Evolutionary conservation across 768 basidiomycete species (phyloP), one percentile per base, ranked within the genome.

Genomic region (Lactarius deliciosus): DNA sequence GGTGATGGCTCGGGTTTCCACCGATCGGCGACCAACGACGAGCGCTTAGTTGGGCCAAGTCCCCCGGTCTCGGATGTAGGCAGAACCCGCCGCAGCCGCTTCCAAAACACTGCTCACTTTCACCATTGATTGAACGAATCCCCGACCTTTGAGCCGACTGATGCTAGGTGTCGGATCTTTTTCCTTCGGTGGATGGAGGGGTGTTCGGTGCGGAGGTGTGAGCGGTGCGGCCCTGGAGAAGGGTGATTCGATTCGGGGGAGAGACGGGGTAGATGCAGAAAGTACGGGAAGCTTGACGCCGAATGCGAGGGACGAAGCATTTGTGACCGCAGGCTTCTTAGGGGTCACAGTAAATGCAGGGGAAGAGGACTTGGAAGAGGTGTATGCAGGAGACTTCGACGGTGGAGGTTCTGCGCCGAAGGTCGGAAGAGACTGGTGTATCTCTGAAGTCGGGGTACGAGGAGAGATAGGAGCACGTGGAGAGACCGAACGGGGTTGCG

Each of bases 91-190:
- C 11, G 76, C 36, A 1, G 72, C 71, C 11, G 68, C 64, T 66
- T 85, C 82, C 5, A 87, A 75, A 68, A 83, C 79, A 20, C 82
- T 79, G 71, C 85, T 91, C 57, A 82, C 87, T 75, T 89, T 87
- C 40, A 94, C 88, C 79, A 92, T 86, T 68, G 83, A 91, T 75
- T 91, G 88, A 2, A 94, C 92, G 73, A 94, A 93, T 5, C 92
- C 92, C 47, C 92, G 86, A 22, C 92, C 92, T 72, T 93, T 87
- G 20, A 94, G 77, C 66, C 91, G 80, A 68, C 90, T 93, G 38
- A 94, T 84, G 74, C 90, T 92, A 0, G 92, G 92, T 2, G 91
- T 91, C 4, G 84, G 84, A 55, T 91, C 91, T 74, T 92, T 93
- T 60, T 80, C 75, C 4, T 81, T 73, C 10, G 84, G 77, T 2